Base-by-base conservation (phyloP, 2,329 filamentous ascomycete genomes). In the Ophiostoma angusticollis region DNA sequence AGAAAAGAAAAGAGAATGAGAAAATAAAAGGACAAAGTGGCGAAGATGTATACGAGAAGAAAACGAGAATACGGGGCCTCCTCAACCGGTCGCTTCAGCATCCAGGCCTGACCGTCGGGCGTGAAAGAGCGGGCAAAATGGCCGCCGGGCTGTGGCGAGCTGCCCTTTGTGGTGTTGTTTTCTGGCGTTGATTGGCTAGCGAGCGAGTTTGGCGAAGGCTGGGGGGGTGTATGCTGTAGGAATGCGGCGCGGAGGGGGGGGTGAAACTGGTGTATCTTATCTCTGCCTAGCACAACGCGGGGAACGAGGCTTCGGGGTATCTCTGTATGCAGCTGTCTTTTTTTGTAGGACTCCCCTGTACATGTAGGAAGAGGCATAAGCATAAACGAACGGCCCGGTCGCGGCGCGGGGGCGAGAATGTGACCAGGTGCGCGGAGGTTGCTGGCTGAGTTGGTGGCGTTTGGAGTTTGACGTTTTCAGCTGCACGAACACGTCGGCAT, bases 161-260 rank as follows among this genome's bases (percentile, higher is more conserved):
- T 19, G 16, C 23, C 21, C 14, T 14, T 37, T 37, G 35, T 31
- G 29, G 31, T 32, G 21, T n/a, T 27, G 30, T 38, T 38, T 13
- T 38, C 13, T 35, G 31, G 37, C 25, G 37, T n/a, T 25, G 24
- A 39, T 35, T 39, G 37, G 37, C n/a, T n/a, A n/a, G n/a, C n/a
- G n/a, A n/a, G n/a, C n/a, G n/a, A n/a, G n/a, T n/a, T 28, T 31
- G 37, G 23, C 17, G 30, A 19, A 24, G 18, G 18, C n/a, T n/a
- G 31, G 31, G 22, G 24, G 22, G 24, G 36, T 27, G 22, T 28
- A 19, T 25, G 28, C 27, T 21, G 30, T 9, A 17, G 35, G 14
- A 24, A 22, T 9, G 8, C n/a, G n/a, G n/a, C n/a, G n/a, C n/a
- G 6, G 23, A 22, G 17, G 19, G 23, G 31, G 31, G 35, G 17